These are phyloP conservation scores for Eucalyptus polyanthemos DNA, from an alignment of 345 rosid species.

Conservation along the genomic window DNA sequence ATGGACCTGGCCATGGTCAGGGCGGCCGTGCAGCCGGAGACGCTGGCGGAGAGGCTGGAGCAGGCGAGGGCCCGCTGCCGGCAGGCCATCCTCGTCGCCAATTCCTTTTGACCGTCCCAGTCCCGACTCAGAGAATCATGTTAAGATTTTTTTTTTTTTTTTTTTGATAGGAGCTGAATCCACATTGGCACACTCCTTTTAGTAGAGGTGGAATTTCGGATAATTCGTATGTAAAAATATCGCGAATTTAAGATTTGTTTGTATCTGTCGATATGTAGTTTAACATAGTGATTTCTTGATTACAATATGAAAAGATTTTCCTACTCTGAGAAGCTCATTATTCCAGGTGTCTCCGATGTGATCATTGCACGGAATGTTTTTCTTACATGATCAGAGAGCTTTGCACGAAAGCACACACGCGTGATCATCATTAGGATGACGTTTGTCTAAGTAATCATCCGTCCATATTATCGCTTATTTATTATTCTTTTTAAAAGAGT, in stretches of 20 bases:
- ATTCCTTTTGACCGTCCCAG: conserved; percentile 33
- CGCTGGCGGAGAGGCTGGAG: conserved; percentile 56
- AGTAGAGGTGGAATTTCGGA: neutral
- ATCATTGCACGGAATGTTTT: neutral
- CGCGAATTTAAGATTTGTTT: neutral
- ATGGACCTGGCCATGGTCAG: conserved; percentile 96
- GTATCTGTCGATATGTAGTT: neutral
- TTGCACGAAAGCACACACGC: neutral
- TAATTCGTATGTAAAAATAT: neutral
- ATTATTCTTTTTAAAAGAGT: too few relatives aligned
- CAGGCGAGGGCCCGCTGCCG: conserved; percentile 84
- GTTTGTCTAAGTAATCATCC: neutral
- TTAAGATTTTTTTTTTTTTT: too few relatives aligned
- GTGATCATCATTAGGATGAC: neutral
- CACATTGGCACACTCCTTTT: neutral
- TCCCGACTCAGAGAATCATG: too few relatives aligned
- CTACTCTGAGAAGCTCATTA: neutral
- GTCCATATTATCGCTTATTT: neutral
- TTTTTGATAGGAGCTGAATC: neutral
- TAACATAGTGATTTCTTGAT: neutral
- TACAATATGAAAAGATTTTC: neutral
- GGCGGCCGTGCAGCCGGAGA: conserved; percentile 77
- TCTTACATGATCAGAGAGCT: neutral
- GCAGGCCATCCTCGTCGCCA: conserved; percentile 86
- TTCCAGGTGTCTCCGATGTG: neutral